These are phyloP conservation scores for Populus pruinosa DNA, from an alignment of 345 rosid species.

Conservation along the genomic window DNA sequence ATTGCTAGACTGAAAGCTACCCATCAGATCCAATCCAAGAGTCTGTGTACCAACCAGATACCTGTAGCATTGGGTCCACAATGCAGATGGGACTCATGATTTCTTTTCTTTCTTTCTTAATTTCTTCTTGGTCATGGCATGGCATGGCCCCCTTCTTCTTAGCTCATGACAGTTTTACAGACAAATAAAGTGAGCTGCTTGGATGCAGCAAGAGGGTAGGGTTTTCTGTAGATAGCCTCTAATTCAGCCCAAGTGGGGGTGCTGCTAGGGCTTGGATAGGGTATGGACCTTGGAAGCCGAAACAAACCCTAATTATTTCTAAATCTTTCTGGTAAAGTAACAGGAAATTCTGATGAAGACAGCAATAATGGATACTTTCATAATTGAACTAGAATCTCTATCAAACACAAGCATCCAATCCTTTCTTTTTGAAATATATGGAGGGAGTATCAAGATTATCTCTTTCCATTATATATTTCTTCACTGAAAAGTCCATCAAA, in stretches of 20 bases:
- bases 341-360: neutral
- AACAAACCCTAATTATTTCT: neutral
- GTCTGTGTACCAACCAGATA: conserved; percentile 29
- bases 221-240: neutral
- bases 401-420: no score
- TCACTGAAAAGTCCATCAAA: no score
- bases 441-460: no score
- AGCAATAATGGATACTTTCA: neutral
- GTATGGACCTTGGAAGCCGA: neutral
- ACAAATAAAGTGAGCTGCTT: conserved; percentile 11
- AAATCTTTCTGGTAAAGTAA: neutral
- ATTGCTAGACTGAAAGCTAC: conserved; percentile 25
- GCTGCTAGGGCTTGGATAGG: neutral
- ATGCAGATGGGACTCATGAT: neutral
- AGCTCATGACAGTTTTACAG: neutral
- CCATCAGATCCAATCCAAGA: conserved; percentile 30
- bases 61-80: conserved; percentile 8
- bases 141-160: conserved; percentile 1
- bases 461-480: no score
- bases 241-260: neutral
- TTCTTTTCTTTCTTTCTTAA: neutral
- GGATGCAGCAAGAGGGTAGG: neutral
- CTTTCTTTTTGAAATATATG: no score
- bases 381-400: no score
- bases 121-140: neutral